A percentile compares a stretch with the other conserved stretches of the same genome.
Conservation (phyloP, 75 land plant species). For the Isoetes taiwanensis region DNA sequence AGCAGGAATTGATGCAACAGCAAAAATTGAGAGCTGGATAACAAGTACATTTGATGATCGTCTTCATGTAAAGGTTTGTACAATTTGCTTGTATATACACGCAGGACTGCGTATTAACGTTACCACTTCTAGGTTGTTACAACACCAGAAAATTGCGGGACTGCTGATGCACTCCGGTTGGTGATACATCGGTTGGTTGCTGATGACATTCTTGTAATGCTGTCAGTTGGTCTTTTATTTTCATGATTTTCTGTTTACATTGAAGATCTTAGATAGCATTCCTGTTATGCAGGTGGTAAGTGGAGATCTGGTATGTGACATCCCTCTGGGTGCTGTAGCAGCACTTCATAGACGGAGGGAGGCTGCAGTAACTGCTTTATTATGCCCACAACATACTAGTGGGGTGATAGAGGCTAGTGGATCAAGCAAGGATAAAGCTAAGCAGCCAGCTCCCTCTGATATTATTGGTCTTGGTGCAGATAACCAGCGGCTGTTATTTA, state of each 20-base stretch:
- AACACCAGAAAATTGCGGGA: constrained; percentile 78
- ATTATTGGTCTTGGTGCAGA: constrained; percentile 75
- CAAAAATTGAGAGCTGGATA: constrained; percentile 48
- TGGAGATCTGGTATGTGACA: constrained; percentile 91
- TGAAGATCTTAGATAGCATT: background rate
- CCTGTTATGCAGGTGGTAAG: constrained; percentile 52
- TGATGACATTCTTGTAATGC: constrained; percentile 56
- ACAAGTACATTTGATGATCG: constrained; percentile 74
- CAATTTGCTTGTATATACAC: background rate
- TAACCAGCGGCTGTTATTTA: constrained; percentile 46
- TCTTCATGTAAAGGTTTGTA: constrained; percentile 70
- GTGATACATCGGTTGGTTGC: constrained; percentile 58
- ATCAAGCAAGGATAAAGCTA: constrained; percentile 73
- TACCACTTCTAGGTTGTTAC: constrained; percentile 42
- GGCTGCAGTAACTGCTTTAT: constrained; percentile 72
- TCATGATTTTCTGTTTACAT: background rate
- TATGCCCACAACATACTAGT: constrained; percentile 52
- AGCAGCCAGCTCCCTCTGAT: constrained; percentile 42
- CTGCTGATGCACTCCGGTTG: constrained; percentile 83
- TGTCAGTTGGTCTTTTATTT: background rate
- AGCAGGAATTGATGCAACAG: constrained; percentile 65
- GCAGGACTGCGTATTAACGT: background rate
- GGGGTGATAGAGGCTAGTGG: constrained; percentile 47
- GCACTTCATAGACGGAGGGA: constrained; percentile 77
- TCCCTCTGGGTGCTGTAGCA: constrained; percentile 84